A percentile compares a stretch with the other conserved stretches of the same genome.
phyloP scores from a whole-genome alignment of 345 rosid genomes.

The Salix brachista region DNA sequence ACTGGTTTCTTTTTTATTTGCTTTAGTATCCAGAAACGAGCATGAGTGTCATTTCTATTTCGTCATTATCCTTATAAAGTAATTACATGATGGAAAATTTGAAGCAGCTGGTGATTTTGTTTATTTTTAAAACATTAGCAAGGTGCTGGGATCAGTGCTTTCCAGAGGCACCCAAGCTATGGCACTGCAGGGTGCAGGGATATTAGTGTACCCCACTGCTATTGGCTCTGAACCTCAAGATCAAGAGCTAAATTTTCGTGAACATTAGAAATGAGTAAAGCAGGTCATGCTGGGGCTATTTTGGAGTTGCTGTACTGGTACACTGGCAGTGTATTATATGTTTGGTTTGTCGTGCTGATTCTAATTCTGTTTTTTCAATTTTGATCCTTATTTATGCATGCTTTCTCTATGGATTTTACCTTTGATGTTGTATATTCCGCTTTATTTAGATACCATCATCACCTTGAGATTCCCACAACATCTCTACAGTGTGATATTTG shows the following conservation, averaged over 20 bases:
- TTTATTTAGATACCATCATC: neutral
- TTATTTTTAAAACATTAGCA: conserved; percentile 33
- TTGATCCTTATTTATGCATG: neutral
- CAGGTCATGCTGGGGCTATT: conserved; percentile 98
- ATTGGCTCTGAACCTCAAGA: conserved; percentile 98
- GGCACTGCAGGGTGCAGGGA: conserved; percentile 85
- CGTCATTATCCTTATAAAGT: neutral
- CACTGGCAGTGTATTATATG: neutral
- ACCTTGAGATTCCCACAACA: neutral
- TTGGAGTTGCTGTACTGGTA: conserved; percentile 39
- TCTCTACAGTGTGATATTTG: neutral
- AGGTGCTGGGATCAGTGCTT: conserved; percentile 99
- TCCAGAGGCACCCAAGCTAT: conserved; percentile 90
- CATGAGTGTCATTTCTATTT: neutral
- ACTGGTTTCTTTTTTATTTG: conserved; percentile 8
- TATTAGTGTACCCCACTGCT: conserved; percentile 87
- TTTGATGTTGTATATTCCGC: neutral
- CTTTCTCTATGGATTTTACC: neutral
- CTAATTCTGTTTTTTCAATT: neutral
- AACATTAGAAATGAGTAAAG: conserved; percentile 93
- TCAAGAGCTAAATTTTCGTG: conserved; percentile 87
- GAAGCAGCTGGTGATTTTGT: neutral
- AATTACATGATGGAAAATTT: neutral
- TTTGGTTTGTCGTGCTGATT: neutral
- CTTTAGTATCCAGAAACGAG: neutral